Conservation (phyloP, 2,329 filamentous ascomycete genomes). For the Pestalotiopsis sp. region DNA sequence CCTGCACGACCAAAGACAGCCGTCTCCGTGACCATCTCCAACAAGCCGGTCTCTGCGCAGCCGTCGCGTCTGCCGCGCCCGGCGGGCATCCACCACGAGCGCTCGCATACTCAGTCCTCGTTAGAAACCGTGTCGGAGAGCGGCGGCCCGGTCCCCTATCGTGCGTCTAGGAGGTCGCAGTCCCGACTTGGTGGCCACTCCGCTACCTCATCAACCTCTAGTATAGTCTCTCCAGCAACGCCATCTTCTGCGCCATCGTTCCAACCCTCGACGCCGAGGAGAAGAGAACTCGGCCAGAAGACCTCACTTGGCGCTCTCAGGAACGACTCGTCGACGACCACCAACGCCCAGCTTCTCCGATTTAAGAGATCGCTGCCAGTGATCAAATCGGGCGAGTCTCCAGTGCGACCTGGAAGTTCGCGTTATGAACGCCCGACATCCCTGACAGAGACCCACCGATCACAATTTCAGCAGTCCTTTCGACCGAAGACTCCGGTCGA, state of each 20-base stretch:
- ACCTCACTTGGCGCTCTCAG: slow-evolving; percentile 56
- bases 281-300: slow-evolving; percentile 61
- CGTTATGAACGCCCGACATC: slow-evolving; percentile 63
- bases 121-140: slow-evolving; percentile 94
- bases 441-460: slow-evolving; percentile 54
- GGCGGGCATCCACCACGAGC: slow-evolving; percentile 65
- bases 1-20: slow-evolving; percentile 73
- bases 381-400: slow-evolving; percentile 54
- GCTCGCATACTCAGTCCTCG: slow-evolving; percentile 68
- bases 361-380: slow-evolving; percentile 68
- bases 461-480: slow-evolving; percentile 45
- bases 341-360: slow-evolving; percentile 65
- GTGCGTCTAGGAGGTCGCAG: slow-evolving; percentile 61
- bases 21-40: slow-evolving; percentile 89
- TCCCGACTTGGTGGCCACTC: slow-evolving; percentile 68
- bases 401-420: slow-evolving; percentile 48
- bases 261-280: slow-evolving; percentile 61
- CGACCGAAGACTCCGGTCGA: slow-evolving; percentile 76
- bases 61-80: slow-evolving; percentile 80
- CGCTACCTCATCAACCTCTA: slow-evolving; percentile 68
- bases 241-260: slow-evolving; percentile 56
- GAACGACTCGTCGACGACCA: slow-evolving; percentile 61
- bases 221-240: slow-evolving; percentile 63
- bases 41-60: slow-evolving; percentile 59
- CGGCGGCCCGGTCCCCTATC: slow-evolving; percentile 67